These are phyloP conservation scores for Gracilaria domingensis DNA, from an alignment of 23 red algal genomes.

Conservation along the genomic window DNA sequence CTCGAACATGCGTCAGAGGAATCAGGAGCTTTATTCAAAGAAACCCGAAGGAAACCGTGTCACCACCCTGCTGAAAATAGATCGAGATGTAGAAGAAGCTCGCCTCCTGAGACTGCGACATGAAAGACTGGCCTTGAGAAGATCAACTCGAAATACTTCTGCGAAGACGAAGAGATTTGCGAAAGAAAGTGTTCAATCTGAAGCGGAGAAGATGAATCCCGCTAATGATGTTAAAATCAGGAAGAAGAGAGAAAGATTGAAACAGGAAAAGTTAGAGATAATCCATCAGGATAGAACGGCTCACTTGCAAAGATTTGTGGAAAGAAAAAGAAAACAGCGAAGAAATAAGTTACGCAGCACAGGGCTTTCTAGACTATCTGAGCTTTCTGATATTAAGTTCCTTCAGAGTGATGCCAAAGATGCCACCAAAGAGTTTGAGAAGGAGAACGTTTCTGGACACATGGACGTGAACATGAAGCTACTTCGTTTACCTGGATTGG, in stretches of 20 bases:
- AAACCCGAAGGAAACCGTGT: neutral
- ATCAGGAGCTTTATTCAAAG: too few relatives aligned
- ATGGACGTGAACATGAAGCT: neutral
- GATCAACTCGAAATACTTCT: too few relatives aligned
- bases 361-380: too few relatives aligned
- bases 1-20: neutral
- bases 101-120: neutral
- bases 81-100: slow-evolving; percentile 2
- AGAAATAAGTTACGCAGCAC: neutral
- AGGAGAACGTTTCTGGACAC: neutral
- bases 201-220: too few relatives aligned
- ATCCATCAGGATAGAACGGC: neutral
- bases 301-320: neutral
- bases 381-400: neutral
- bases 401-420: neutral
- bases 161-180: too few relatives aligned
- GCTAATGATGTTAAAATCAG: too few relatives aligned
- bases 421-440: neutral
- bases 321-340: neutral
- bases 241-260: neutral
- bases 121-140: neutral
- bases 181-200: too few relatives aligned
- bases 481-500: neutral
- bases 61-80: neutral
- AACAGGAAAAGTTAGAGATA: neutral